Conservation (phyloP, 1,284 basidiomycete species). For the Pterulicium gracile region DNA sequence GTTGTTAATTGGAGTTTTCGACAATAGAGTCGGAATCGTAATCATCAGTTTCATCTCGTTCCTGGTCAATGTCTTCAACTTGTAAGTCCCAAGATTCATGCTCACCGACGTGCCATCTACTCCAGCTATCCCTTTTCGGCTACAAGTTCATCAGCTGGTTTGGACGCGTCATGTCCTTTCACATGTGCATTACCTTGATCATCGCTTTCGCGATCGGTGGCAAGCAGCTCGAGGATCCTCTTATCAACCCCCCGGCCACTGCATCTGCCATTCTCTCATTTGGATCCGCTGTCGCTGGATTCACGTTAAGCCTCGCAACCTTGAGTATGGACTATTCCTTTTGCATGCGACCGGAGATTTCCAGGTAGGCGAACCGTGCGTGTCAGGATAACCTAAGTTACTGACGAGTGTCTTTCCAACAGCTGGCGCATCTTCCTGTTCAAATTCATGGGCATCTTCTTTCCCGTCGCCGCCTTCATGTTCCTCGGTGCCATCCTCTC, state of each 20-base stretch:
- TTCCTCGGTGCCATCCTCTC: slow-evolving; percentile 67
- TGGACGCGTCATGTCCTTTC: slow-evolving; percentile 69
- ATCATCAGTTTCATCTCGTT: slow-evolving; percentile 74
- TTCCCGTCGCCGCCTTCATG: slow-evolving; percentile 62
- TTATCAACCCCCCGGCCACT: slow-evolving; percentile 37
- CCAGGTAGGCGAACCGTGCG: slow-evolving; percentile 16
- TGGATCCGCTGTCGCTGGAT: slow-evolving; percentile 63
- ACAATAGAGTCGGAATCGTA: slow-evolving; percentile 87
- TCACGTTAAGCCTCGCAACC: slow-evolving; percentile 56
- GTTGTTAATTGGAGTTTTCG: too few species aligned
- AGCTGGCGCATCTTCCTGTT: slow-evolving; percentile 65
- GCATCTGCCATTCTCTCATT: slow-evolving; percentile 47
- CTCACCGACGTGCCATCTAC: slow-evolving; percentile 1
- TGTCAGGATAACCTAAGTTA: slow-evolving; percentile 1
- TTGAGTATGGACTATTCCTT: slow-evolving; percentile 50
- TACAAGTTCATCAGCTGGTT: slow-evolving; percentile 69
- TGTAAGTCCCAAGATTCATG: slow-evolving; percentile 5
- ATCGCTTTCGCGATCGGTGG: slow-evolving; percentile 67
- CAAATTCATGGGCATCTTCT: slow-evolving; percentile 63
- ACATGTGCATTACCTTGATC: slow-evolving; percentile 67
- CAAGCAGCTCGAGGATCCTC: slow-evolving; percentile 42
- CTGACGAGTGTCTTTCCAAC: slow-evolving; percentile 1
- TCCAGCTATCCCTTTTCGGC: slow-evolving; percentile 76
- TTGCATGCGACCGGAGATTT: slow-evolving; percentile 13
- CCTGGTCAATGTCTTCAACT: too few species aligned